Base-by-base conservation (phyloP, 1,284 basidiomycete species). In the Melampsora occidentalis region DNA sequence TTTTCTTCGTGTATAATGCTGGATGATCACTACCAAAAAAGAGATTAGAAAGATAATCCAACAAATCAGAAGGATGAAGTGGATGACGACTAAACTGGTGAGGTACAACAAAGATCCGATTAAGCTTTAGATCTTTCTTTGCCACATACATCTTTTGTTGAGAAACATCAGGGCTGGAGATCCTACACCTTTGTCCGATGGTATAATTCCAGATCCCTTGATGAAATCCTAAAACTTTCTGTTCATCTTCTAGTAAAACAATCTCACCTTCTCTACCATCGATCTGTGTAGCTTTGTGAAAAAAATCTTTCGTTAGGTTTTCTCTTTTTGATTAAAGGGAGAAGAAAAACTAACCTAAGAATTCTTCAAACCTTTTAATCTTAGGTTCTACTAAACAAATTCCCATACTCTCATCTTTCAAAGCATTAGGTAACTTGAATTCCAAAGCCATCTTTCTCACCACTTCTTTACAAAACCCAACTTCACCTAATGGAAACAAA, bases 381-480 rank as follows among this genome's bases (percentile, higher is more conserved):
- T n/a, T 72, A 28, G 70, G 88, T 16, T 95, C 96, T 9, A 98
- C 90, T 80, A 98, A 98, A 82, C 96, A 98, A n/a, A 98, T 87
- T 0, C 96, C 96, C 90, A 97, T 96, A 83, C 92, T 94, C 82
- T 99, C 96, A 28, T 86, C 86, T 71, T 93, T 86, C 1, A 87
- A 85, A 0, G 93, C 92, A 0, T 91, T 97, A 1, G 90, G 90
- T 12, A 99, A 84, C 0, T 83, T 83, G 82, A 87, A 88, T 57
- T 87, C 82, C 5, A 84, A 83, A 0, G 96, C 96, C n/a, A 97
- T 84, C 76, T 87, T 85, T n/a, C 93, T 87, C 0, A 97, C 92
- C 78, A 90, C 84, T 0, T 84, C 78, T 83, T 97, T 97, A 2
- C 83, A 86, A 5, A 91, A 82, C 16, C 42, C 42, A 46, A 4